Conservation (phyloP, 441 rosid genomes). For the Corymbia calophylla region DNA sequence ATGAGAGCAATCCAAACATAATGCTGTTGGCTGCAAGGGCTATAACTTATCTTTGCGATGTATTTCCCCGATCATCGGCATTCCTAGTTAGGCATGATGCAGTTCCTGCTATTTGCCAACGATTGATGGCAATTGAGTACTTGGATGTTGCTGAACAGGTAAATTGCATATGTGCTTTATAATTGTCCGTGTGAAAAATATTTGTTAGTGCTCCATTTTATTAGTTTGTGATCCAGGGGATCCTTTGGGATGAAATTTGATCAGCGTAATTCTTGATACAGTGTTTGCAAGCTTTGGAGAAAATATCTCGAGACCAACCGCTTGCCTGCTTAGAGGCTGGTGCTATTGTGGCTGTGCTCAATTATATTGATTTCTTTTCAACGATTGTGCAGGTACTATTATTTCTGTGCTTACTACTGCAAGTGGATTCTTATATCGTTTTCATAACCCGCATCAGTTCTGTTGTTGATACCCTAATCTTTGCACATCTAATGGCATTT, state of each 20-base stretch:
- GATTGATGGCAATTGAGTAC: conserved; percentile 72
- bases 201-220: not conserved
- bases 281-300: conserved; percentile 99
- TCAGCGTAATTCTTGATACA: conserved; percentile 9
- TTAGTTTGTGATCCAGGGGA: not conserved
- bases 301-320: conserved; percentile 90
- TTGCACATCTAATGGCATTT: not conserved
- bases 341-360: conserved; percentile 83
- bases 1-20: conserved; percentile 59
- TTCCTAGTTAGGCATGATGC: conserved; percentile 78
- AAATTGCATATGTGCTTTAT: not conserved
- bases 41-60: conserved; percentile 89
- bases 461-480: conserved; percentile 3
- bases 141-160: conserved; percentile 99
- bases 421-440: not conserved
- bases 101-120: conserved; percentile 78
- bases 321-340: conserved; percentile 87
- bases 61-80: conserved; percentile 74
- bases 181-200: not conserved
- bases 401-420: not conserved
- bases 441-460: not conserved
- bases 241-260: not conserved
- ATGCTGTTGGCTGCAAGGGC: conserved; percentile 86
- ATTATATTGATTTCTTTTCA: conserved; percentile 79
- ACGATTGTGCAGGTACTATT: conserved; percentile 77